Base-by-base conservation (phyloP, 148 eudicot species). In the Amaranthus cruentus region DNA sequence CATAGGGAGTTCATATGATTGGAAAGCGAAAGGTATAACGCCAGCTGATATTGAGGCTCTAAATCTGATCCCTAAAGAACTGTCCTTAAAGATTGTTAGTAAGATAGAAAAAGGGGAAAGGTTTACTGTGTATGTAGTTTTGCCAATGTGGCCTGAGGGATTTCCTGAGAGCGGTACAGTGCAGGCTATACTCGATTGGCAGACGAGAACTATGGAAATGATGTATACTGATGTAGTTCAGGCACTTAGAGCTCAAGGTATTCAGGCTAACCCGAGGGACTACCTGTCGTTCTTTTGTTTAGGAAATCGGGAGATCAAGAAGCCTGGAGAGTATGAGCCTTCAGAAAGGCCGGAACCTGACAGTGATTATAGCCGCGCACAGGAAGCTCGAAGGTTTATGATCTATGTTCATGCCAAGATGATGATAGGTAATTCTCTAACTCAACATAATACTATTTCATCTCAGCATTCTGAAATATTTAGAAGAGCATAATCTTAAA, bases 91-190 rank as follows among this genome's bases (percentile, higher is more conserved):
- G 80, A 80, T 86, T 47, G 66, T 86, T 55, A 86, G 89, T 54
- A 86, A 86, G 82, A 86, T 86, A 7, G 87, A 86, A 56, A 81
- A 82, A 10, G 85, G 80, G 1, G 87, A 86, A 48, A 70, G 83
- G 66, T 86, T 86, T 48, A 73, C 69, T 3, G 88, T 79, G 3
- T 83, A 83, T 57, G 65, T 86, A 14, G 88, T 86, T 54, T 71
- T 86, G n/a, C 88, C 88, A 0, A 86, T 86, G 88, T 86, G 88
- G 88, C 86, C 88, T 4, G 88, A 86, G 56, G 86, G 86, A 0
- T 9, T 67, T 11, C 88, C 88, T 2, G 83, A 79, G 14, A 83
- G 88, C 13, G 80, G 76, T 0, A 76, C 88, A 1, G 86, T 81
- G 9, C 86, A 86, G 73, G 88, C 88, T 0, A 83, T 86, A 28